Evolutionary conservation across 148 eudicot genomes (phyloP).

Genomic region (Vaccinium myrtillus): DNA sequence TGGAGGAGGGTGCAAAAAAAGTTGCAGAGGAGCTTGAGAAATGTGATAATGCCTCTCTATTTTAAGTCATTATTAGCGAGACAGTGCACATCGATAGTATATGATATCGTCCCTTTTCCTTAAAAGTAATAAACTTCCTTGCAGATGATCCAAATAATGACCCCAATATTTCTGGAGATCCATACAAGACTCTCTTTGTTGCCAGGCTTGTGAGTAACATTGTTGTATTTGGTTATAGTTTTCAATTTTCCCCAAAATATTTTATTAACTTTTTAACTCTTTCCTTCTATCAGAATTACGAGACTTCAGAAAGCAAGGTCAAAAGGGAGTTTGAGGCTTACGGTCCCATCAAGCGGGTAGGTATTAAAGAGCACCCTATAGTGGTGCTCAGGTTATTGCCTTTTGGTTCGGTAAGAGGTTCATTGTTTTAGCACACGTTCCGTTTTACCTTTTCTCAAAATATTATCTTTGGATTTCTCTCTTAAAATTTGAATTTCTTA

Average conservation of each 20-base stretch:
- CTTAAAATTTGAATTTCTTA: too few species aligned
- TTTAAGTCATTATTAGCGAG: not conserved
- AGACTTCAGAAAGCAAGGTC: slow-evolving; percentile 92
- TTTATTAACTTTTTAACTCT: not conserved
- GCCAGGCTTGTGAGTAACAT: slow-evolving; percentile 75
- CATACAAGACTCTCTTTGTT: slow-evolving; percentile 95
- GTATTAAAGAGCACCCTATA: slow-evolving; percentile 49
- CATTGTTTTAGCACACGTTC: not conserved
- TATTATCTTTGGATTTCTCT: not conserved
- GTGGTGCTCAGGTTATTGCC: slow-evolving; percentile 58
- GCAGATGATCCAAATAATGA: slow-evolving; percentile 90
- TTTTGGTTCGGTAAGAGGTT: slow-evolving; percentile 73
- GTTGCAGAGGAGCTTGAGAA: slow-evolving; percentile 93
- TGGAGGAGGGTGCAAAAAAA: slow-evolving; percentile 89
- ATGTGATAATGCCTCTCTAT: slow-evolving; percentile 42
- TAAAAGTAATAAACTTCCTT: not conserved
- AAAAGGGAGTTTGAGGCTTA: slow-evolving; percentile 99
- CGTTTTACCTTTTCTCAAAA: not conserved
- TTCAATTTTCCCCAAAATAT: not conserved
- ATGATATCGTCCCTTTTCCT: slow-evolving; percentile 1
- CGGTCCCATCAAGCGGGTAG: slow-evolving; percentile 99
- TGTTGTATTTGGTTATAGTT: not conserved
- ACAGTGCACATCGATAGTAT: not conserved
- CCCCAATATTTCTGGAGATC: slow-evolving; percentile 84
- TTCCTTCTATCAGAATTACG: slow-evolving; percentile 64